Base-by-base conservation (phyloP, 2,329 filamentous ascomycete genomes). In the Alternaria brassicae region DNA sequence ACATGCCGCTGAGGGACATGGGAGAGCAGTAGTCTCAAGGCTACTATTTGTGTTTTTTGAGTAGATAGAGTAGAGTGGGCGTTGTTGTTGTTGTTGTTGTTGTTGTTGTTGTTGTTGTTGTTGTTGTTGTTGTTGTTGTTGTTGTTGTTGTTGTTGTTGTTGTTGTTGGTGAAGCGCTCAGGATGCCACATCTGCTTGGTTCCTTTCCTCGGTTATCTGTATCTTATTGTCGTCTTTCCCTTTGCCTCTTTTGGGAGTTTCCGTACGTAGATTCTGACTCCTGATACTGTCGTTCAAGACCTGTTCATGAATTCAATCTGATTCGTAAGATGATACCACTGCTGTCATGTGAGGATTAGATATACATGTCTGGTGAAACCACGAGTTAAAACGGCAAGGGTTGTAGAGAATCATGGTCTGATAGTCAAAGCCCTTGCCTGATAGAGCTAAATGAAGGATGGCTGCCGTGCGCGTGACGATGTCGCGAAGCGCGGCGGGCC, bases 1-100 rank as follows among this genome's bases (percentile, higher is more conserved):
- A 83, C 73, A 79, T 83, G 58, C 81, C 78, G 51, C 58, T 83
- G 56, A 74, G 79, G 61, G 79, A 79, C 62, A 77, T 79, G 76
- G 72, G 74, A 3, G 77, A 78, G 53, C 67, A 69, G 25, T 72
- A 34, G 56, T 27, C n/a, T 42, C 17, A 19, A 15, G 21, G 17
- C 19, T 13, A 34, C 25, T 12, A 19, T 28, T 32, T 5, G 28
- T 6, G 12, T 51, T 4, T 34, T 36, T 42, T 36, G 44, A 25
- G 30, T 3, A 15, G 15, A 48, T 6, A 4, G 12, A 40, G 12
- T 37, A 25, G 30, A n/a, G 23, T 21, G 10, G 32, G 21, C 6
- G 50, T 17, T 25, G 19, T 48, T 23, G 15, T 40, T 39, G 12
- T 40, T 50, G 6, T 36, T 34, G 28, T 39, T 51, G 51, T 50